Conservation (phyloP, 768 basidiomycete species). For the Suillus subluteus region DNA sequence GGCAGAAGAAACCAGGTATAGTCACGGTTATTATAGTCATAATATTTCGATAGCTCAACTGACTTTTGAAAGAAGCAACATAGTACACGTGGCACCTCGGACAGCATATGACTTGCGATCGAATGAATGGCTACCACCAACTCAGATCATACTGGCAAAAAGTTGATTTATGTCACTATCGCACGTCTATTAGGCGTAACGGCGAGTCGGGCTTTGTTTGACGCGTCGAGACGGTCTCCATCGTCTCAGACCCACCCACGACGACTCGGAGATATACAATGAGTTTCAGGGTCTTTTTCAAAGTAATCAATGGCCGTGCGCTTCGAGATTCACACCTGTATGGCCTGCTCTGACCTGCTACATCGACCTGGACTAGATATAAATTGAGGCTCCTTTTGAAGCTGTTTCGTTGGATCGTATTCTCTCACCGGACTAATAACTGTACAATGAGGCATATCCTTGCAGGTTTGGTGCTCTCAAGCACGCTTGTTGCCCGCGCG, state of each 20-base stretch:
- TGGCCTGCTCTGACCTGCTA: background rate
- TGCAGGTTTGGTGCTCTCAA: conserved; percentile 18
- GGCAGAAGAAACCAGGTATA: background rate
- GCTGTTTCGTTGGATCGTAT: background rate
- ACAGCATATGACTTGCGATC: background rate
- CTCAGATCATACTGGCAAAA: background rate
- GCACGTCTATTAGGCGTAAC: background rate
- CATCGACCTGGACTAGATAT: background rate
- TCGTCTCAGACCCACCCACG: background rate
- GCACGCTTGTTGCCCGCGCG: conserved; percentile 15
- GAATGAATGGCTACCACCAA: background rate
- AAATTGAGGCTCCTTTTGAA: background rate
- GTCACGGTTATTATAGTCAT: background rate
- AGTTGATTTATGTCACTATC: background rate
- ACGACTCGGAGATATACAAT: background rate
- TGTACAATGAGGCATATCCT: conserved; percentile 23
- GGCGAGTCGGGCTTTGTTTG: no score
- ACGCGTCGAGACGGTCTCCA: background rate
- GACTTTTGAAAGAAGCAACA: background rate
- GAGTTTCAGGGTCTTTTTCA: no score
- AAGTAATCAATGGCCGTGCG: background rate
- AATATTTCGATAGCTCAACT: background rate
- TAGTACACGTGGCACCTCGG: no score
- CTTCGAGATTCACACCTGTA: background rate
- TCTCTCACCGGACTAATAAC: background rate